Percentiles rank a stretch among this genome's conserved stretches.
Conservation (phyloP, 805 yeast species). For the Wickerhamiella galacta region DNA sequence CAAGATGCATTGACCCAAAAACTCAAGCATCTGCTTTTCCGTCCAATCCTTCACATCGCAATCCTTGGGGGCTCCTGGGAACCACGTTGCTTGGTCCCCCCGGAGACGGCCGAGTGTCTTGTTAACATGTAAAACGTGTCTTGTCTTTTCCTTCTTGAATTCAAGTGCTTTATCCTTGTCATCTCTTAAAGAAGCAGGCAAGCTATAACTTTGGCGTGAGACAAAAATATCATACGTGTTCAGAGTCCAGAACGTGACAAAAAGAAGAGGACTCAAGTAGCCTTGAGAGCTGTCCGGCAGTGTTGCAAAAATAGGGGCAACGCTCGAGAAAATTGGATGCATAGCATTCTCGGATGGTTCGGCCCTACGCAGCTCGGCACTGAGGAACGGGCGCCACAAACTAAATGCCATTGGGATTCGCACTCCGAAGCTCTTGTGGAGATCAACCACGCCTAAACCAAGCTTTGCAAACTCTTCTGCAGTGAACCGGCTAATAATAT, state of each 20-base stretch:
- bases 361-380: constrained; percentile 35
- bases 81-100: constrained; percentile 1
- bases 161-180: not conserved
- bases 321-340: not conserved
- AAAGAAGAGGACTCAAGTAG: constrained; percentile 27
- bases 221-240: constrained; percentile 58
- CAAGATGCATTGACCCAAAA: constrained; percentile 48
- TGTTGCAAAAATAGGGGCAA: constrained; percentile 6
- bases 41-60: not conserved
- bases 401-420: constrained; percentile 50
- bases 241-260: constrained; percentile 54
- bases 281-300: constrained; percentile 15
- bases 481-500: constrained; percentile 34
- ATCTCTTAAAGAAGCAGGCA: too few relatives aligned
- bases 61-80: too few relatives aligned
- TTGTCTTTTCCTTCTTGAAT: not conserved
- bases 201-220: too few relatives aligned
- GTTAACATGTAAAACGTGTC: not conserved
- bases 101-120: not conserved
- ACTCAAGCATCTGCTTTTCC: constrained; percentile 11
- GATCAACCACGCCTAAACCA: constrained; percentile 10
- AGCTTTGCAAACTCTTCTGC: constrained; percentile 10
- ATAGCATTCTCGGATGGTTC: too few relatives aligned
- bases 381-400: constrained; percentile 42
- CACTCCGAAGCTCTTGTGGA: constrained; percentile 18